Evolutionary conservation across 2,329 filamentous ascomycete genomes (phyloP), one percentile per base, ranked within the genome.

Genomic region (Thelonectria discophora): DNA sequence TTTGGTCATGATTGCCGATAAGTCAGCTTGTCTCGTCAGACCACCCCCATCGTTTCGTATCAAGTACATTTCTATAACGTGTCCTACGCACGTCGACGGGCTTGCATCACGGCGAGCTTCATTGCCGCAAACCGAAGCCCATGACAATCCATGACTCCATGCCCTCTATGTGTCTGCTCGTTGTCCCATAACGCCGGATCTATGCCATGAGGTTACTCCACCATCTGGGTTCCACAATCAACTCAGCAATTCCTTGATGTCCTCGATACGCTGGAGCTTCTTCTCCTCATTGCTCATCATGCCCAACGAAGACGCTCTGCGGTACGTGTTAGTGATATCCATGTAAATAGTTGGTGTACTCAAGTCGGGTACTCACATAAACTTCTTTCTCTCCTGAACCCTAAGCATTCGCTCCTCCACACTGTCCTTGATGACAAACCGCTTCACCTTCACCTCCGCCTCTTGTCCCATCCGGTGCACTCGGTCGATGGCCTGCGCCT

Each of bases 391-490:
- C 67, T 98, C 94, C 76, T 99, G 96, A 34, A 99, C 88, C 76
- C 85, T 88, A 67, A 99, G 76, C 93, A 99, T 99, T 76, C 94
- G 88, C 77, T 95, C 92, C 81, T 99, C 95, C 40, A 99, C 96
- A 66, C 93, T 97, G 48, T 90, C 88, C 77, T 91, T 90, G 1
- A 97, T 91, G 60, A 99, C 90, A 73, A 98, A 98, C 27, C 95
- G 83, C 69, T 90, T 90, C 0, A 99, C 94, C 58, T 88, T 87
- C 2, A 99, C 95, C 71, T 94, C 91, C 15, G 88, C 85, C 51
- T 91, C 88, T 76, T 99, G 95, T 0, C 95, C 95, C 92, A 99
- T 97, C 9, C 95, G 88, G 80, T 99, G 95, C 34, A 99, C 93
- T 1, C 95, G 92, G 79, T 99, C 95, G 72, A 99, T 98, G 9